Percentiles rank a stretch among this genome's conserved stretches.
Conservation (phyloP, 2,329 filamentous ascomycete species). For the Cladosporium sphaerospermum region DNA sequence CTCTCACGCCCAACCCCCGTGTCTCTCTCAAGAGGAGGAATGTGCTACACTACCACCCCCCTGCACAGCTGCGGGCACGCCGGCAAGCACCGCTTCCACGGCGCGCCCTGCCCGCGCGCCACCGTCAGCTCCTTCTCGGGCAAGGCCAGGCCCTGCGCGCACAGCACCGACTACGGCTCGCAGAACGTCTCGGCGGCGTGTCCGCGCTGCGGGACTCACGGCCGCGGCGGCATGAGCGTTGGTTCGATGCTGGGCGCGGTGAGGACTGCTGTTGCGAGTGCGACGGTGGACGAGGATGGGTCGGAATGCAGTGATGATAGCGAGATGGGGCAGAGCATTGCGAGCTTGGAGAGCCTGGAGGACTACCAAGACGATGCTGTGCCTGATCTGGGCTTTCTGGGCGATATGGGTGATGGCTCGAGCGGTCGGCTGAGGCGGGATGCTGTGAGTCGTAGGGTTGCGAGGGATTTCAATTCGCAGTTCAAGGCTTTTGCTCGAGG, state of each 20-base stretch:
- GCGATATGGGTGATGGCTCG: not conserved
- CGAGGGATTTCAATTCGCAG: not conserved
- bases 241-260: not conserved
- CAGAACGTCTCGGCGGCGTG: not conserved
- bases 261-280: not conserved
- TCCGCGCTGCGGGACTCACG: not conserved
- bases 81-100: conserved; percentile 1
- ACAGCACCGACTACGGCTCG: not conserved
- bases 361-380: not conserved
- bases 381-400: conserved; percentile 1
- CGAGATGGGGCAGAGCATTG: not conserved
- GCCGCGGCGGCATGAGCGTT: not conserved
- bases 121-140: not conserved
- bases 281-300: not conserved
- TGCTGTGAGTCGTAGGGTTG: not conserved
- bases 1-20: too few relatives aligned
- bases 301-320: not conserved
- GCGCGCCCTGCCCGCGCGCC: conserved; percentile 14
- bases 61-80: conserved; percentile 14
- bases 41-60: conserved; percentile 14
- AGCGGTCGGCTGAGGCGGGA: not conserved
- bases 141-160: not conserved
- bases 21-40: not conserved
- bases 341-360: not conserved
- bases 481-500: not conserved